Base-by-base conservation (phyloP, 257 asterid genomes). In the Buddleja alternifolia region DNA sequence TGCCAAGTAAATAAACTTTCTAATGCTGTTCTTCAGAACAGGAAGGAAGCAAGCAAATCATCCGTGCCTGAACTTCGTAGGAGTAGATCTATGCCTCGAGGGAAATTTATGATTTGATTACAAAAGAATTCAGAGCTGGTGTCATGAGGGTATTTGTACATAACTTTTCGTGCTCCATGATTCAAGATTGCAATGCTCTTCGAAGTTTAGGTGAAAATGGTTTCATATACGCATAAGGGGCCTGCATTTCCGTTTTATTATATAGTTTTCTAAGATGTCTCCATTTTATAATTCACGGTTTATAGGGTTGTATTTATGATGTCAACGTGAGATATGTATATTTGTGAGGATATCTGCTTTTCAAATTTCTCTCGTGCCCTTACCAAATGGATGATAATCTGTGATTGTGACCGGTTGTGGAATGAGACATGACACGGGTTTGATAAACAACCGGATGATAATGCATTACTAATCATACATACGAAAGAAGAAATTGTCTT, bases 81-180 rank as follows among this genome's bases (percentile, higher is more conserved):
- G 77, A 89, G 96, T 78, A 80, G 77, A 82, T 89, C 98, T 21
- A 87, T 93, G n/a, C 94, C 96, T 59, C 92, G 94, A 9, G 98
- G 96, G 19, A 89, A 86, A 65, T 82, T 82, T 63, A 76, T 84
- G 67, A 60, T 85, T 67, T 78, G 84, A 77, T 63, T 77, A 52
- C 77, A 36, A 52, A 54, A 11, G 52, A 58, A 52, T 20, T 36
- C 25, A 24, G 63, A 66, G 75, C 71, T 67, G 63, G 34, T 40
- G 71, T 77, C 67, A 29, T 61, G 74, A 61, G 78, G 51, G 46
- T 69, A 64, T 55, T 57, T 81, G 83, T 71, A 74, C 70, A 77
- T 63, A 62, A 17, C 16, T 57, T 61, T 62, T 63, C 55, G 55
- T 41, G 39, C 65, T 45, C 47, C 65, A 24, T 16, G 20, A 60